These are phyloP conservation scores for Gremmenia infestans DNA, from an alignment of 2,329 filamentous ascomycete genomes.

Conservation along the genomic window DNA sequence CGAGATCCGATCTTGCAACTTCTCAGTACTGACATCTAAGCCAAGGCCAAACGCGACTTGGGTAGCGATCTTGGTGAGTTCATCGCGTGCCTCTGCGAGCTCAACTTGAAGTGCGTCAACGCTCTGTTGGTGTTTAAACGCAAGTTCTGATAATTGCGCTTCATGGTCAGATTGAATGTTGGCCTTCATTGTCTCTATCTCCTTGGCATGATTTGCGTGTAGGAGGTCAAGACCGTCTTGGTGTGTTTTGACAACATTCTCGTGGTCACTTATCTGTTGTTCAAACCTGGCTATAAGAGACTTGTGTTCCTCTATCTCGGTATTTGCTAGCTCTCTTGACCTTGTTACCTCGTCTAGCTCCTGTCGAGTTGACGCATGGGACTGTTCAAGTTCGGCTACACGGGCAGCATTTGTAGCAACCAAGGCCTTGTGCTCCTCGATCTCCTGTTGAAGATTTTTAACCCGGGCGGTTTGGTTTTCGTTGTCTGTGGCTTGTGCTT, in stretches of 20 bases:
- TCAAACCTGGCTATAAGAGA: conserved; percentile 50
- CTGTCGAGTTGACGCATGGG: conserved; percentile 59
- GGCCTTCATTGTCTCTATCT: conserved; percentile 44
- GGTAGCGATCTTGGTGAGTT: conserved; percentile 58
- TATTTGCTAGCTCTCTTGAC: conserved; percentile 44
- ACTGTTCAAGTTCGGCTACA: conserved; percentile 69
- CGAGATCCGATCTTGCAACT: conserved; percentile 58
- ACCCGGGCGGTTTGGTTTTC: conserved; percentile 56
- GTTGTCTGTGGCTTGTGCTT: conserved; percentile 45
- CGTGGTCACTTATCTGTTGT: conserved; percentile 55
- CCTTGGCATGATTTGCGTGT: conserved; percentile 45
- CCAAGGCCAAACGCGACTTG: conserved; percentile 57
- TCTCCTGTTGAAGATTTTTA: conserved; percentile 61
- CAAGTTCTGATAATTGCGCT: conserved; percentile 52
- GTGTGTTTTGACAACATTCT: conserved; percentile 50
- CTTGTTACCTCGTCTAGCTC: conserved; percentile 64
- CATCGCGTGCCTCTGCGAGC: conserved; percentile 59
- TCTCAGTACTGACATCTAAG: conserved; percentile 61
- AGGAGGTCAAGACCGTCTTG: conserved; percentile 48
- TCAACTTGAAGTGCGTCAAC: conserved; percentile 55
- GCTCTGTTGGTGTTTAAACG: conserved; percentile 55
- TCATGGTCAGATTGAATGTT: conserved; percentile 52
- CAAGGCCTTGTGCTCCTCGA: conserved; percentile 74
- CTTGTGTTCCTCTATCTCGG: conserved; percentile 39
- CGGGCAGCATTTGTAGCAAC: conserved; percentile 64